Percentiles rank a stretch among this genome's conserved stretches.
Evolutionary conservation across 2,329 filamentous ascomycete species (phyloP).

Genomic region (Cladophialophora bantiana): DNA sequence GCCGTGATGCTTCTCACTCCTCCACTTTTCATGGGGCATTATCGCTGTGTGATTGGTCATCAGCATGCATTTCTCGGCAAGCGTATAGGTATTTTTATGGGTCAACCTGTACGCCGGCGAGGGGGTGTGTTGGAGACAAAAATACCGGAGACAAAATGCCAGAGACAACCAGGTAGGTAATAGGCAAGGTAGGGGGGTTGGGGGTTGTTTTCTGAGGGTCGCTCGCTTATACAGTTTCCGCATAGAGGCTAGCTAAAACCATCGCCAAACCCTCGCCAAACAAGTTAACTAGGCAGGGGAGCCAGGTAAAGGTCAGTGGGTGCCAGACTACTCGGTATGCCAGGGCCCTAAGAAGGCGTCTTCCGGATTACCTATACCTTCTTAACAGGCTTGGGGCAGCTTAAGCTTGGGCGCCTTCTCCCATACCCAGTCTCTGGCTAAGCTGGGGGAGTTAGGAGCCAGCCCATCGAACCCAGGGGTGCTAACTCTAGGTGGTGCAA

Average conservation of each 20-base stretch:
- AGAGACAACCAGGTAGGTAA: not conserved
- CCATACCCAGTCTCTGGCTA: not conserved
- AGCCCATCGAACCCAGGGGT: not conserved
- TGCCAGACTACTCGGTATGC: not conserved
- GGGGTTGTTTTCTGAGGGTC: not conserved
- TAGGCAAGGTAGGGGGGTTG: not conserved
- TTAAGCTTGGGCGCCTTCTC: not conserved
- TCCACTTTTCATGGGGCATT: slow-evolving; percentile 5
- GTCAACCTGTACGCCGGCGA: not conserved
- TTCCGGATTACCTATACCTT: not conserved
- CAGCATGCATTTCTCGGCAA: slow-evolving; percentile 15
- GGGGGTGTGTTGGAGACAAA: not conserved
- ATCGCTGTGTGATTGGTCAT: slow-evolving; percentile 19
- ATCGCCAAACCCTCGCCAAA: slow-evolving; percentile 1
- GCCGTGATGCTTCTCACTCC: not conserved
- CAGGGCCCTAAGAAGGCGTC: not conserved
- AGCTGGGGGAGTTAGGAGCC: not conserved
- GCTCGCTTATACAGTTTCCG: not conserved
- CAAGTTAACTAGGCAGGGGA: not conserved
- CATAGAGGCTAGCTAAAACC: slow-evolving; percentile 2
- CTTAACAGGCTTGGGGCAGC: not conserved
- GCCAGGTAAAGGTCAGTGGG: not conserved
- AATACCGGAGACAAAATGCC: not conserved
- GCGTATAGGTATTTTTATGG: not conserved
- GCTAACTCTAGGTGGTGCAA: not conserved